These are phyloP conservation scores for Glycine soja DNA, from an alignment of 306 rosid genomes.

Conservation along the genomic window DNA sequence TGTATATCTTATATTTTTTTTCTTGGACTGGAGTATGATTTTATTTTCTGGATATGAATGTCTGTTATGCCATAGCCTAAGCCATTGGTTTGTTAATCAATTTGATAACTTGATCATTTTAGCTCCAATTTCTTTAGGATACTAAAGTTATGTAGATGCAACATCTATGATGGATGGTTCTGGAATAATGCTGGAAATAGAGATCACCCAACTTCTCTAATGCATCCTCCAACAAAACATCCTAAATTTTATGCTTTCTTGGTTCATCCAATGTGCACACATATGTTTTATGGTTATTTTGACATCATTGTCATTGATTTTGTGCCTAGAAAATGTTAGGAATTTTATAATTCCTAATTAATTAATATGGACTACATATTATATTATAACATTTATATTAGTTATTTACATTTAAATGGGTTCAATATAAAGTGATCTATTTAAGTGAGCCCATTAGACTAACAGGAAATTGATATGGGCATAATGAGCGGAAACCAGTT, in stretches of 20 bases:
- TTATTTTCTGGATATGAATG: constrained; percentile 16
- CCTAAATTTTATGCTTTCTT: constrained; percentile 78
- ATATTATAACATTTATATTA: no score
- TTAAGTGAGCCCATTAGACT: no score
- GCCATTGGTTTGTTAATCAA: constrained; percentile 28
- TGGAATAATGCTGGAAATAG: constrained; percentile 60
- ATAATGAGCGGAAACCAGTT: no score
- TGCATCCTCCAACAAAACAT: constrained; percentile 79
- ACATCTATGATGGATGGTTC: constrained; percentile 63
- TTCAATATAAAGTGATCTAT: no score
- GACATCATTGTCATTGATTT: constrained; percentile 38
- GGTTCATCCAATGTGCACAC: constrained; percentile 43
- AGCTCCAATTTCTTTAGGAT: constrained; percentile 53
- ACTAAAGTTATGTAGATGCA: constrained; percentile 55
- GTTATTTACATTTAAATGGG: no score
- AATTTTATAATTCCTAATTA: no score
- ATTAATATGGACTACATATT: no score
- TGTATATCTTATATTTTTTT: constrained; percentile 26
- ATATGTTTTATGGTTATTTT: constrained; percentile 37
- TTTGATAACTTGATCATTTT: constrained; percentile 43
- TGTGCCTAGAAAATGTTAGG: constrained; percentile 35
- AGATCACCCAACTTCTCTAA: constrained; percentile 61
- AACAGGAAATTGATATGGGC: no score
- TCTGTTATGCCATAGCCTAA: no score
- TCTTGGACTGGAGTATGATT: constrained; percentile 29